Base-by-base conservation (phyloP, 2,329 filamentous ascomycete genomes). In the Ilyonectria mors-panacis region DNA sequence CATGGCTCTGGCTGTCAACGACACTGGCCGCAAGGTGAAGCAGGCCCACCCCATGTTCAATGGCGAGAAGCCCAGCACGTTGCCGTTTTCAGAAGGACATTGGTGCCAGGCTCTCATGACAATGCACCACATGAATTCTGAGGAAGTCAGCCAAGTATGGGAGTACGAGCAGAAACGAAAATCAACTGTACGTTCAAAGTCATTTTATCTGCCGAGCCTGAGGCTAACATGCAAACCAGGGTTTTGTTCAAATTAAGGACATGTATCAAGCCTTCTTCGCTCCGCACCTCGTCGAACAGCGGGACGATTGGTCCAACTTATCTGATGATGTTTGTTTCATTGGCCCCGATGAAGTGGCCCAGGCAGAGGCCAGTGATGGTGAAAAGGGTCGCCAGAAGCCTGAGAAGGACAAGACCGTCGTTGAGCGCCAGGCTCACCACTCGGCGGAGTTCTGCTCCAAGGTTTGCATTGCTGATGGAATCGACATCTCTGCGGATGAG, bases 91-190 rank as follows among this genome's bases (percentile, higher is more conserved):
- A 1, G 78, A 78, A 4, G 80, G 77, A 10, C 85, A 87, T 67
- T 89, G 87, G 86, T 89, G 87, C 67, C 84, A 88, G 72, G 86
- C 87, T 6, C 81, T 87, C n/a, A 74, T 89, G 45, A 87, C 86
- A 4, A 87, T 89, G 85, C 86, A 88, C 70, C 85, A 88, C 71
- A 83, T 89, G 76, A 82, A 83, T 53, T 80, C 85, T 9, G 82
- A 86, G 70, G 86, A 89, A 72, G 81, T 88, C 51, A 85, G 82
- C 68, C 78, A 73, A 47, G 80, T 87, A 37, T 89, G 86, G 85
- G 82, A 86, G 61, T 88, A 83, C 64, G 87, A 89, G 73, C 82
- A 87, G 74, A 84, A 81, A 4, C 80, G 84, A 35, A 82, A 80
- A 70, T 80, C 80, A 33, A 76, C 80, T 72, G 83, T 85, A 75